A percentile compares a stretch with the other conserved stretches of the same genome.
These are phyloP conservation scores for Syzygium grande DNA, from an alignment of 345 rosid species.

Conservation along the genomic window DNA sequence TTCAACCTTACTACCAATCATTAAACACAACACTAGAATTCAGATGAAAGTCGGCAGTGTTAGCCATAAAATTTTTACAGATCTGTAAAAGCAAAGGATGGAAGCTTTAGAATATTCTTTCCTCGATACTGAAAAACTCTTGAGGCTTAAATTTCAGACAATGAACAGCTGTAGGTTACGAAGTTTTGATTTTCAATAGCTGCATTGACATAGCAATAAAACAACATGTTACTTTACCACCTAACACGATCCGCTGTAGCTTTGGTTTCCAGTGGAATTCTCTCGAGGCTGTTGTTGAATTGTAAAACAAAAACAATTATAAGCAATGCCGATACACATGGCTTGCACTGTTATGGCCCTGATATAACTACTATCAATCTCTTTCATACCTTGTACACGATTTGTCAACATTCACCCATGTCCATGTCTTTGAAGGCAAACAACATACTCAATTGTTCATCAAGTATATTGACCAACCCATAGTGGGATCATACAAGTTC, in stretches of 20 bases:
- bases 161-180: not conserved
- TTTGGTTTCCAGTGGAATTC: not conserved
- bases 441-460: not conserved
- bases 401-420: not conserved
- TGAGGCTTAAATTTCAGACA: not conserved
- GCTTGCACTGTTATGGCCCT: not conserved
- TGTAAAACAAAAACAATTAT: not conserved
- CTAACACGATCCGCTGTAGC: not conserved
- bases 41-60: not conserved
- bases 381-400: not conserved
- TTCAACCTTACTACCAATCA: not conserved
- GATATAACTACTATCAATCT: not conserved
- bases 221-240: not conserved
- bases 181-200: not conserved
- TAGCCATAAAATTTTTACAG: not conserved
- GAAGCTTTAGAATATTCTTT: not conserved
- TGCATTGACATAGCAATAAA: not conserved
- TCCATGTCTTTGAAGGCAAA: not conserved
- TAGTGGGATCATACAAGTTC: not conserved
- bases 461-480: not conserved
- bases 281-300: not conserved
- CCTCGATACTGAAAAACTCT: not conserved
- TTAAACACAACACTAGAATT: not conserved
- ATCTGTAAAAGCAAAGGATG: not conserved
- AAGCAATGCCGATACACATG: not conserved